Conservation (phyloP, 1,284 basidiomycete species). For the Boletus smithii region DNA sequence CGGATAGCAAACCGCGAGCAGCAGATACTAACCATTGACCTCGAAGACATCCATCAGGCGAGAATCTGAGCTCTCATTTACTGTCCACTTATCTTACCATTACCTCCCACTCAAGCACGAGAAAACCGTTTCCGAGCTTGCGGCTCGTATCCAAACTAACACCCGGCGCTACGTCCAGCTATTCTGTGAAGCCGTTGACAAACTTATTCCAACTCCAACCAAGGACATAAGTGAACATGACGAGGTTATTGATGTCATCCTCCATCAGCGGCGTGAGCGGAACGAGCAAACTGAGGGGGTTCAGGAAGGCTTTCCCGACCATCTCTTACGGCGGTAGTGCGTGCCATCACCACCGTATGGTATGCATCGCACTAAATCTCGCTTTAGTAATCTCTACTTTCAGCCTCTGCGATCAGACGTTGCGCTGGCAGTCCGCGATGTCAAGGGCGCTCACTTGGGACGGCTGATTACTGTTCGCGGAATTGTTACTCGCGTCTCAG, state of each 20-base stretch:
- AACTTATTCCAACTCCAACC: constrained; percentile 80
- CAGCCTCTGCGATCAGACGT: constrained; percentile 72
- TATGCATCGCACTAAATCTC: constrained; percentile 19
- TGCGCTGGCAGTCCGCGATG: constrained; percentile 87
- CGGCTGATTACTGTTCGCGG: constrained; percentile 94
- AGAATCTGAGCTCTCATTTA: constrained; percentile 21
- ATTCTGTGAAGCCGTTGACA: constrained; percentile 90
- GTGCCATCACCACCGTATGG: constrained; percentile 35
- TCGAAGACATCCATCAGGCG: constrained; percentile 77
- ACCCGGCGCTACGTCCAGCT: constrained; percentile 88
- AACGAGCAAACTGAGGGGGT: constrained; percentile 74
- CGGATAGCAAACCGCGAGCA: constrained; percentile 91
- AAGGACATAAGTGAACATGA: constrained; percentile 86
- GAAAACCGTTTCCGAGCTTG: constrained; percentile 63
- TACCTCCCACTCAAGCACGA: constrained; percentile 48
- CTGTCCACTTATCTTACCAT: not conserved
- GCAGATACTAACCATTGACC: constrained; percentile 76
- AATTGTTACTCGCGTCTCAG: constrained; percentile 97
- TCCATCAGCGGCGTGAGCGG: constrained; percentile 87
- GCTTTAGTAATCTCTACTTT: constrained; percentile 86
- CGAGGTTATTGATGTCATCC: constrained; percentile 92
- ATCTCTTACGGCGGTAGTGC: constrained; percentile 91
- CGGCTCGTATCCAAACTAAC: constrained; percentile 77
- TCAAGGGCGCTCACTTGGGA: constrained; percentile 84
- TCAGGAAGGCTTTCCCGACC: constrained; percentile 80